Base-by-base conservation (phyloP, 352 stramenopile genomes). In the Bremia lactucae region DNA sequence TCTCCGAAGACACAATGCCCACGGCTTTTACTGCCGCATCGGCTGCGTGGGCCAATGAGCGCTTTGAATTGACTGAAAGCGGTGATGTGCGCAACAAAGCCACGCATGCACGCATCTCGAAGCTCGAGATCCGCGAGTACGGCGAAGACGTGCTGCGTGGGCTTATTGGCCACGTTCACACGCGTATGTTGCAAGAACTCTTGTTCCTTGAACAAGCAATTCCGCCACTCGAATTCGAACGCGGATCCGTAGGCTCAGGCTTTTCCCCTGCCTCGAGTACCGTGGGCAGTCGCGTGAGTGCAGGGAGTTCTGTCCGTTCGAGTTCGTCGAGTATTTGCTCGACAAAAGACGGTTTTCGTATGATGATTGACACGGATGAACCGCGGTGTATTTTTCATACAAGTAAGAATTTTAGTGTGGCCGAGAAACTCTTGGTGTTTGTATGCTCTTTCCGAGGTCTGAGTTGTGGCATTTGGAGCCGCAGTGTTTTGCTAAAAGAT, bases 401-500 rank as follows among this genome's bases (percentile, higher is more conserved):
- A 23, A 85, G 71, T 8, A 60, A 74, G 25, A 76, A 88, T 59
- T 92, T 79, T 45, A 67, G 60, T 34, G 60, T 87, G 3, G 70
- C 72, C 1, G 72, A 87, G 46, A 86, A 88, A 31, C 50, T 92
- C 13, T 45, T 92, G 2, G 79, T 92, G 20, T 92, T 84, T 49
- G 79, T 92, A 10, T 89, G 77, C 51, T 87, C 70, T 6, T 87
- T 79, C 14, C 54, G 77, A 2, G 79, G 79, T 0, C 52, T 88
- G 6, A 87, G 72, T 46, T 87, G 74, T 26, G 85, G 85, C 39
- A 93, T 96, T 45, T 96, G 81, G 80, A 93, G 78, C 44, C 75
- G 85, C 25, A 85, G 65, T 33, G 50, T 94, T 5, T 41, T 91
- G 39, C 56, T 96, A 6, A 77, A 87, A 36, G 74, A 91, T 26